These are phyloP conservation scores for Pseudoneurospora amorphoporcata DNA, from an alignment of 495 filamentous ascomycete species.

Conservation along the genomic window DNA sequence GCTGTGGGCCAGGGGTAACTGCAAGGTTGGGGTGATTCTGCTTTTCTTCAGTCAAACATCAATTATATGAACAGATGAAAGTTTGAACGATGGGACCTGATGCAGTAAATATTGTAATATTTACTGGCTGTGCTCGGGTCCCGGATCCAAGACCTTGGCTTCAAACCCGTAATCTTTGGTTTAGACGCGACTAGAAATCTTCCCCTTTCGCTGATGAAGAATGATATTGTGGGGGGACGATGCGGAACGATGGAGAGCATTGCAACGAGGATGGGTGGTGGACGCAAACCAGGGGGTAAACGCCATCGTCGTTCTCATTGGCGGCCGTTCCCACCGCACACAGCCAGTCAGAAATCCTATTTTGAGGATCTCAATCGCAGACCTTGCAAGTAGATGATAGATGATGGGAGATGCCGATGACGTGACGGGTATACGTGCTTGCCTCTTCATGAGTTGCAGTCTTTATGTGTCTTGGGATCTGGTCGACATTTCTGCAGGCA, in stretches of 20 bases:
- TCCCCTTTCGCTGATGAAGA: not conserved
- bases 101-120: not conserved
- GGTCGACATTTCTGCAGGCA: not conserved
- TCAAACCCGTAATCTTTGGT: not conserved
- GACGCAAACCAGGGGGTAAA: not conserved
- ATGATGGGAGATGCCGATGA: not conserved
- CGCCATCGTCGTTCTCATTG: not conserved
- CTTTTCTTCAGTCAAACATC: not conserved
- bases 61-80: not conserved
- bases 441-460: not conserved
- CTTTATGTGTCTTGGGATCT: not conserved
- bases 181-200: not conserved
- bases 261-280: not conserved
- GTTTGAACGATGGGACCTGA: not conserved
- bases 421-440: not conserved
- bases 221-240: not conserved
- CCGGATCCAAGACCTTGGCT: not conserved
- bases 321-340: not conserved
- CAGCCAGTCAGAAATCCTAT: not conserved
- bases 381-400: not conserved
- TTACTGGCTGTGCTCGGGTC: not conserved
- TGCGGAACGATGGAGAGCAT: not conserved
- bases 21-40: not conserved
- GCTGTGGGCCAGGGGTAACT: not conserved
- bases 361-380: not conserved